Percentiles rank a stretch among this genome's conserved stretches.
These are phyloP conservation scores for Termitomyces sp. DNA, from an alignment of 768 basidiomycete genomes.

Conservation along the genomic window DNA sequence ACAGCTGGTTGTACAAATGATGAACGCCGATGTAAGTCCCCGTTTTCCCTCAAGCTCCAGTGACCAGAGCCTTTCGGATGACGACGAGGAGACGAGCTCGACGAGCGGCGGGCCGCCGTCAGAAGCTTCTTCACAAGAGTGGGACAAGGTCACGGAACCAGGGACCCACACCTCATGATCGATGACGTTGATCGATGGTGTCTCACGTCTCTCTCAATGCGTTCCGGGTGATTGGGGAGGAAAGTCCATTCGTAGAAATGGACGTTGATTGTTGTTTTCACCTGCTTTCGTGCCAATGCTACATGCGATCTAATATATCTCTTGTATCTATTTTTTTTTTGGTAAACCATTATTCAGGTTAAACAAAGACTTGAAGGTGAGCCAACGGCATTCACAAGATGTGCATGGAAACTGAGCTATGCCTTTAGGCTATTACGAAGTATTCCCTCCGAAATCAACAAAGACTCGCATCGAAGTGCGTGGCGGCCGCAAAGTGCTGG, in stretches of 20 bases:
- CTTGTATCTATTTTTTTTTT: conserved; percentile 33
- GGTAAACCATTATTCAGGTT: conserved; percentile 44
- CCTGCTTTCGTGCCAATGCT: conserved; percentile 18
- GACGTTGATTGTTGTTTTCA: conserved; percentile 14
- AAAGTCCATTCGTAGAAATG: conserved; percentile 17
- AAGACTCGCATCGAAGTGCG: conserved; percentile 61
- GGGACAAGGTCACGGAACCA: conserved; percentile 84
- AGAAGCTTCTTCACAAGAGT: conserved; percentile 86
- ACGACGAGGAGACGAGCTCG: conserved; percentile 59
- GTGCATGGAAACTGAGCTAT: conserved; percentile 10
- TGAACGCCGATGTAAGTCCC: conserved; percentile 85
- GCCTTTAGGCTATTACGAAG: conserved; percentile 66
- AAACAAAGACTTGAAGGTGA: conserved; percentile 74
- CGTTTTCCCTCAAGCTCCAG: conserved; percentile 28
- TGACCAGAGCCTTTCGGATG: conserved; percentile 27
- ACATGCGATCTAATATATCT: conserved; percentile 62
- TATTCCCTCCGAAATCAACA: conserved; percentile 71
- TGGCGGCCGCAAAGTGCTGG: conserved; percentile 49
- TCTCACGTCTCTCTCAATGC: conserved; percentile 9
- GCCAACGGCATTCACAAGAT: conserved; percentile 28
- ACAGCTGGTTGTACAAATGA: conserved; percentile 79
- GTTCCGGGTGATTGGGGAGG: conserved; percentile 15
- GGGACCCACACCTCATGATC: conserved; percentile 45
- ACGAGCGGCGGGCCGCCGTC: conserved; percentile 71
- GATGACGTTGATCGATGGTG: conserved; percentile 2